Percentiles rank a stretch among this genome's conserved stretches.
These are phyloP conservation scores for Fonsecaea pedrosoi DNA, from an alignment of 2,329 filamentous ascomycete genomes.

Conservation along the genomic window DNA sequence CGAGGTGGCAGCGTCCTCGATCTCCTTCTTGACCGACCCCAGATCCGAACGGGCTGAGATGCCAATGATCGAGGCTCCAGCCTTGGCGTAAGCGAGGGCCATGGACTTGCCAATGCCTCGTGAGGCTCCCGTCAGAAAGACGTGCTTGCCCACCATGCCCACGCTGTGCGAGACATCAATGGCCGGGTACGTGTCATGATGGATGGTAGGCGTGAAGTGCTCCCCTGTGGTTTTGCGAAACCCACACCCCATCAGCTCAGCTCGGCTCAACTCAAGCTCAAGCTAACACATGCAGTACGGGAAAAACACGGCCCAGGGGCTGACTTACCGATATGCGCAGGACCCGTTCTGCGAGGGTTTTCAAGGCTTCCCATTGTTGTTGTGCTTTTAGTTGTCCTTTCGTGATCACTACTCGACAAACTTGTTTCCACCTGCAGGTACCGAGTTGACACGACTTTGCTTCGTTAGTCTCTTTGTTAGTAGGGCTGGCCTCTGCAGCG, in stretches of 20 bases:
- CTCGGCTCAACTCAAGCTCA: not conserved
- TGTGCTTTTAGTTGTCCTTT: not conserved
- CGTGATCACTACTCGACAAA: not conserved
- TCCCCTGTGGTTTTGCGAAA: not conserved
- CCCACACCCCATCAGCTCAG: too few species aligned
- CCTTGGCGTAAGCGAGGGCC: not conserved
- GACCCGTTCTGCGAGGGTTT: not conserved
- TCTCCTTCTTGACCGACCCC: not conserved
- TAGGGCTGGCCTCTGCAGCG: not conserved
- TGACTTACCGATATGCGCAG: not conserved
- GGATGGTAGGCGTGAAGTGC: slow-evolving; percentile 3
- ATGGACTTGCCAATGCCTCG: not conserved
- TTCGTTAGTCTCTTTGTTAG: not conserved
- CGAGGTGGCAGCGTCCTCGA: not conserved
- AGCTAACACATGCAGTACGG: not conserved
- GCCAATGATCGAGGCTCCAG: not conserved
- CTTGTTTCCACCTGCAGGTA: not conserved
- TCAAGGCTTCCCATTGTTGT: slow-evolving; percentile 4
- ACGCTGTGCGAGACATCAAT: not conserved
- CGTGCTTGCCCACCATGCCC: slow-evolving; percentile 1
- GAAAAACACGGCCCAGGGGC: not conserved
- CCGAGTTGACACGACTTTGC: not conserved
- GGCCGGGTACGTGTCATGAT: not conserved
- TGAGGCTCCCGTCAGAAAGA: slow-evolving; percentile 1
- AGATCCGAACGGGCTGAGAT: slow-evolving; percentile 1